These are phyloP conservation scores for Castanea mollissima DNA, from an alignment of 306 rosid species.

Conservation along the genomic window DNA sequence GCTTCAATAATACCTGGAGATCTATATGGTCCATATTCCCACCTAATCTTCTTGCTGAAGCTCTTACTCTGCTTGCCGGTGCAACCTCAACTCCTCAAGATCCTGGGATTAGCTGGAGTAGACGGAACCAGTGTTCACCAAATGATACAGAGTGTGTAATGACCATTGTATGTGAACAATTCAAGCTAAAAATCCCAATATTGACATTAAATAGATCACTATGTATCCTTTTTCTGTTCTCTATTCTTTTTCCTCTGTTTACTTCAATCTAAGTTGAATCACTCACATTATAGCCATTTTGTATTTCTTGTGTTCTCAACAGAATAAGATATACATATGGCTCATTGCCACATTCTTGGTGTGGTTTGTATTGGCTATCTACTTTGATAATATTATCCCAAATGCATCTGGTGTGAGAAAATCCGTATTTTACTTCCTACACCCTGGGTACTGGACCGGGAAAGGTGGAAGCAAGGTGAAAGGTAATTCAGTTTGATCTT, in stretches of 20 bases:
- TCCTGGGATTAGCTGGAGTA: conserved; percentile 75
- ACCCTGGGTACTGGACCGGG: conserved; percentile 76
- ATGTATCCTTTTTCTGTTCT: conserved; percentile 10
- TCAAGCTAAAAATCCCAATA: conserved; percentile 16
- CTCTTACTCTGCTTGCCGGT: conserved; percentile 45
- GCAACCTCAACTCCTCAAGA: conserved; percentile 58
- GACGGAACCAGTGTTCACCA: conserved; percentile 47
- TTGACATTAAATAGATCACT: not conserved
- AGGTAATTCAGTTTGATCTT: conserved; percentile 46
- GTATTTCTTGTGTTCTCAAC: conserved; percentile 34
- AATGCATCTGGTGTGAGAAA: conserved; percentile 87
- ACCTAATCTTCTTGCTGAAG: conserved; percentile 80
- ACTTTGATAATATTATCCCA: conserved; percentile 84
- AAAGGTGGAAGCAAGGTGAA: conserved; percentile 64
- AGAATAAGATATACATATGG: conserved; percentile 75
- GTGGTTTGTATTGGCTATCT: conserved; percentile 82
- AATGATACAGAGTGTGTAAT: conserved; percentile 46
- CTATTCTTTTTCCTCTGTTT: conserved; percentile 7
- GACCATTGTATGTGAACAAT: conserved; percentile 58
- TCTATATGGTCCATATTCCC: conserved; percentile 75
- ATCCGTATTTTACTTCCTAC: conserved; percentile 64
- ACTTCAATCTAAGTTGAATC: conserved; percentile 10
- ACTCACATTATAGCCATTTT: not conserved
- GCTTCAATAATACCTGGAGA: conserved; percentile 24
- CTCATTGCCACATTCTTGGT: conserved; percentile 60